These are phyloP conservation scores for Myxozyma sirexii DNA, from an alignment of 805 yeast genomes.

Conservation along the genomic window DNA sequence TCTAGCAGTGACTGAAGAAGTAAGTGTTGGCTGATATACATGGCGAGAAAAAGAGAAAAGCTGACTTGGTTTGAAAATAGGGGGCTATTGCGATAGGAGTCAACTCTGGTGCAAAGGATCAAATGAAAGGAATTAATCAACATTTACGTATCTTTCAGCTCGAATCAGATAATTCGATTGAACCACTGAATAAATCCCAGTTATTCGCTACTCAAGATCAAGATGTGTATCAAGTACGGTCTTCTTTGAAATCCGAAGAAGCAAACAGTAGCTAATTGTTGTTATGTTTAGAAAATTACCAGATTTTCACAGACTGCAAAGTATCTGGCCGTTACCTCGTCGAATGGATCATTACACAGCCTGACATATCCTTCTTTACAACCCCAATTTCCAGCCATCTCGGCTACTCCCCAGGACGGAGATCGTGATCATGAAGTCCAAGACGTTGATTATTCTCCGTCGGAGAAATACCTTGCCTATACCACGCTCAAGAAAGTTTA, in stretches of 20 bases:
- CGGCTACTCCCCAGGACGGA: constrained; percentile 52
- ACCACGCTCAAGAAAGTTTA: constrained; percentile 60
- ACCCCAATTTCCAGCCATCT: constrained; percentile 44
- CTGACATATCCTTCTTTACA: constrained; percentile 60
- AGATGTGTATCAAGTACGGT: constrained; percentile 60
- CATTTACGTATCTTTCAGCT: constrained; percentile 65
- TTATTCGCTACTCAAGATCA: constrained; percentile 53
- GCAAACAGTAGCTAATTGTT: background rate
- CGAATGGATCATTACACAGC: constrained; percentile 58
- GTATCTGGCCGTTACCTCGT: constrained; percentile 69
- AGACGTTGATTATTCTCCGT: constrained; percentile 69
- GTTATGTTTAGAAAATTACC: constrained; percentile 52
- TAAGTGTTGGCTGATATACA: background rate
- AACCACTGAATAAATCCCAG: constrained; percentile 52
- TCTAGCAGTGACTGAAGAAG: constrained; percentile 55
- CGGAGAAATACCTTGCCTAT: constrained; percentile 65
- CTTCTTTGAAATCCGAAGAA: too few species aligned
- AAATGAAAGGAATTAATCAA: constrained; percentile 63
- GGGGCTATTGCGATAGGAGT: constrained; percentile 69
- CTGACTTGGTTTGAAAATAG: constrained; percentile 25
- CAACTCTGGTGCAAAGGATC: constrained; percentile 57
- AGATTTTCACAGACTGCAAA: constrained; percentile 60
- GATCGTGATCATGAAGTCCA: constrained; percentile 46
- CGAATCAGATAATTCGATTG: constrained; percentile 43
- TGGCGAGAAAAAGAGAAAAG: background rate